phyloP scores from a whole-genome alignment of 2,329 filamentous ascomycete genomes.

The Sarocladium strictum region DNA sequence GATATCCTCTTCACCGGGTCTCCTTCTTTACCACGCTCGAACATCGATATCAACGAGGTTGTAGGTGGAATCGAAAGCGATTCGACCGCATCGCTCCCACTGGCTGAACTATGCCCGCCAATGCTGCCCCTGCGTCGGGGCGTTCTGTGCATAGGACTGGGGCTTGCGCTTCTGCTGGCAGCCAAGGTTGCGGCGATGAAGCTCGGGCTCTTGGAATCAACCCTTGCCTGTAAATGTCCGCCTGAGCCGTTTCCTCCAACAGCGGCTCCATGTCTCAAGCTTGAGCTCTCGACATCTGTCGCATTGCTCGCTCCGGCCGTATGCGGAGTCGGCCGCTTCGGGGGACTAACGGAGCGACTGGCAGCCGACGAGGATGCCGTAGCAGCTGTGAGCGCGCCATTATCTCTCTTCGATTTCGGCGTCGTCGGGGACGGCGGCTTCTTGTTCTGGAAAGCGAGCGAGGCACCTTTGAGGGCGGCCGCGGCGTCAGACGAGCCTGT shows the following conservation, averaged over 20 bases:
- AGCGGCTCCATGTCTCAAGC: slow-evolving; percentile 12
- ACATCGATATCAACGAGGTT: slow-evolving; percentile 60
- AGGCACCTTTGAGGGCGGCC: slow-evolving; percentile 46
- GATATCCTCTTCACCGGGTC: slow-evolving; percentile 29
- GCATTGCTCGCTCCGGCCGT: slow-evolving; percentile 30
- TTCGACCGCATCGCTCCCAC: slow-evolving; percentile 30
- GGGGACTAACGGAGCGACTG: slow-evolving; percentile 6
- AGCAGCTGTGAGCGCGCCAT: slow-evolving; percentile 39
- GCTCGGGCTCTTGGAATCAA: slow-evolving; percentile 48
- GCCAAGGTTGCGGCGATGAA: slow-evolving; percentile 51
- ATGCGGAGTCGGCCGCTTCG: slow-evolving; percentile 26
- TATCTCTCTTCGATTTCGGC: slow-evolving; percentile 17
- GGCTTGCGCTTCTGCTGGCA: slow-evolving; percentile 43
- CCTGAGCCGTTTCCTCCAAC: slow-evolving; percentile 13
- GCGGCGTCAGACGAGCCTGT: slow-evolving; percentile 26
- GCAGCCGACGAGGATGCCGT: slow-evolving; percentile 18
- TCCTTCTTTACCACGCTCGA: slow-evolving; percentile 47
- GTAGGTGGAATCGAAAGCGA: slow-evolving; percentile 56
- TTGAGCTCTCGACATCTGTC: slow-evolving; percentile 15
- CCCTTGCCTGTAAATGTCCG: slow-evolving; percentile 4
- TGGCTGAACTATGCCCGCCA: slow-evolving; percentile 21
- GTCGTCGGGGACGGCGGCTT: slow-evolving; percentile 19
- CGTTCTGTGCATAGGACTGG: slow-evolving; percentile 21
- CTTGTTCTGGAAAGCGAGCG: slow-evolving; percentile 45
- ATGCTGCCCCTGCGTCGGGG: slow-evolving; percentile 24